Conservation (phyloP, 2,329 filamentous ascomycete genomes). For the Arthrobotrys iridis region DNA sequence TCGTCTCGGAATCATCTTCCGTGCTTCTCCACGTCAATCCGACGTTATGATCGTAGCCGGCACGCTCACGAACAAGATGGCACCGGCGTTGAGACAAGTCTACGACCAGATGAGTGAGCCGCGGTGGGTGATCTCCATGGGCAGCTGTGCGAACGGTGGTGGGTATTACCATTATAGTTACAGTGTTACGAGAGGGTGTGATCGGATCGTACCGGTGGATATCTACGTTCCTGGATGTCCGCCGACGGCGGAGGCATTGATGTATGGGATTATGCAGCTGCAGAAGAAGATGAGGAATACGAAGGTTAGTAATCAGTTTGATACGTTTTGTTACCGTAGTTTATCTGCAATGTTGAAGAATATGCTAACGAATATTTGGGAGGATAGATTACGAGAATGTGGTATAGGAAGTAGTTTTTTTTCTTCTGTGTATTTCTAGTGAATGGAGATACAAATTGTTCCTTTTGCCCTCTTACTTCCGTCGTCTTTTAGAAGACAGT, state of each 20-base stretch:
- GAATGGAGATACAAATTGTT: background rate
- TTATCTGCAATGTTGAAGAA: background rate
- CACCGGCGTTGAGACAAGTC: slow-evolving; percentile 84
- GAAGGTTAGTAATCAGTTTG: slow-evolving; percentile 59
- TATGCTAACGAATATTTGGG: background rate
- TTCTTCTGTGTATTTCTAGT: background rate
- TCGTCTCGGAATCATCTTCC: slow-evolving; percentile 88
- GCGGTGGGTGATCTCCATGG: slow-evolving; percentile 82
- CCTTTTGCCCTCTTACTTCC: background rate
- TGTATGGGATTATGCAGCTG: slow-evolving; percentile 77
- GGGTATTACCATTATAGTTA: slow-evolving; percentile 91
- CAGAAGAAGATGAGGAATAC: slow-evolving; percentile 77
- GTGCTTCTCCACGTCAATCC: slow-evolving; percentile 84
- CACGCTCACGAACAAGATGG: slow-evolving; percentile 96
- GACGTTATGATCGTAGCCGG: slow-evolving; percentile 95
- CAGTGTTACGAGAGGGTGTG: slow-evolving; percentile 77
- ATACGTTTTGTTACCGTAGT: background rate
- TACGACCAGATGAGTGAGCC: slow-evolving; percentile 97
- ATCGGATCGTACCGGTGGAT: slow-evolving; percentile 80
- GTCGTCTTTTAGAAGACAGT: background rate
- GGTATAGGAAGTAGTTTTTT: slow-evolving; percentile 65
- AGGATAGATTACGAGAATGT: slow-evolving; percentile 64
- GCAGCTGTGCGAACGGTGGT: slow-evolving; percentile 83
- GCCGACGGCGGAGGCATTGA: slow-evolving; percentile 71
- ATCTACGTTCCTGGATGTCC: slow-evolving; percentile 81